A percentile compares a stretch with the other conserved stretches of the same genome.
phyloP scores from a whole-genome alignment of 495 filamentous ascomycete species.

The Aspergillus homomorphus region DNA sequence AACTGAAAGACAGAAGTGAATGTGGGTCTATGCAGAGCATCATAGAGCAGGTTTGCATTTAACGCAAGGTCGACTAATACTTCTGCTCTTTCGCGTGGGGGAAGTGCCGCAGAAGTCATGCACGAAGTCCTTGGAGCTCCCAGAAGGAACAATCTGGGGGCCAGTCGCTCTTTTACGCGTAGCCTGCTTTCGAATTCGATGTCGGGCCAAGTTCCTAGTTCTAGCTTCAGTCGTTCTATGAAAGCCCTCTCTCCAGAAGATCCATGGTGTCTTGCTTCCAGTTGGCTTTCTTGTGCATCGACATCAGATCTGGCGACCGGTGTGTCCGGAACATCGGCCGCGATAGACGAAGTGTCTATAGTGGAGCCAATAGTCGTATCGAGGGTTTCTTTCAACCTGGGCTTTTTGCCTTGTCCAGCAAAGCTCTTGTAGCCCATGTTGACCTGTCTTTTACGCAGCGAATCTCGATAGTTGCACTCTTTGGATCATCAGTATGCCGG shows the following conservation, averaged over 20 bases:
- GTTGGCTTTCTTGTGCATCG: background rate
- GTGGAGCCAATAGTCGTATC: background rate
- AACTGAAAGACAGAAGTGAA: conserved; percentile 10
- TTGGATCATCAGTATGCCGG: background rate
- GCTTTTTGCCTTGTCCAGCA: background rate
- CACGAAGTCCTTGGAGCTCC: background rate
- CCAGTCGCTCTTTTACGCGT: background rate
- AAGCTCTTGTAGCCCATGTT: background rate
- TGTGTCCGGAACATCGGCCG: too few relatives aligned
- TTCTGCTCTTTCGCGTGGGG: conserved; percentile 6
- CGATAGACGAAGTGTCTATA: background rate
- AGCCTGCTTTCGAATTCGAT: conserved; percentile 13
- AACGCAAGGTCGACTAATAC: conserved; percentile 5
- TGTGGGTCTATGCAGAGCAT: conserved; percentile 9
- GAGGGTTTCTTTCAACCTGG: background rate
- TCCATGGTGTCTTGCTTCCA: conserved; percentile 7
- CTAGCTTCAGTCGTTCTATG: conserved; percentile 11
- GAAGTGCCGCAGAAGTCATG: background rate
- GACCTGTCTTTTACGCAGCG: background rate
- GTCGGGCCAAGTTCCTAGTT: conserved; percentile 9
- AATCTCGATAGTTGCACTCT: conserved; percentile 11
- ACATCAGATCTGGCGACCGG: background rate
- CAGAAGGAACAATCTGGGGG: conserved; percentile 3
- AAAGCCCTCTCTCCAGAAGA: conserved; percentile 11
- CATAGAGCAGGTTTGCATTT: conserved; percentile 10